Conservation (phyloP, 1,139 yeast genomes). For the Diutina catenulata region DNA sequence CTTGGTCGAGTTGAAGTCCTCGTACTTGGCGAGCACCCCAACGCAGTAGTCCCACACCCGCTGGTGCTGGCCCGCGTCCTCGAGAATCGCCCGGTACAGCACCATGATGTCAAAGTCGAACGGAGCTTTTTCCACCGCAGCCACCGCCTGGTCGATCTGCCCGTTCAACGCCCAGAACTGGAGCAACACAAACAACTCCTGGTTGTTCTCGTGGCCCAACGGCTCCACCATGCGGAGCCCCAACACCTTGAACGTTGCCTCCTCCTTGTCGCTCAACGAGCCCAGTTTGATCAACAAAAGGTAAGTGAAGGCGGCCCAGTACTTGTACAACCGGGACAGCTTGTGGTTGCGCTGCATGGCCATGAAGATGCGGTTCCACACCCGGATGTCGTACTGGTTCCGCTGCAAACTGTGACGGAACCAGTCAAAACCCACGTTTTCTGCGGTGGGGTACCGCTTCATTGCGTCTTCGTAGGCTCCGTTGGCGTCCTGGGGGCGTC, state of each 20-base stretch:
- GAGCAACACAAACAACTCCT: slow-evolving; percentile 40
- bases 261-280: slow-evolving; percentile 20
- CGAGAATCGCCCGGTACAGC: background rate
- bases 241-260: slow-evolving; percentile 38
- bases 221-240: slow-evolving; percentile 42
- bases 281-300: slow-evolving; percentile 8
- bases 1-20: slow-evolving; percentile 56
- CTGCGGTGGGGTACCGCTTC: slow-evolving; percentile 37
- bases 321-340: slow-evolving; percentile 21
- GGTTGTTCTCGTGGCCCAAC: slow-evolving; percentile 23
- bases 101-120: slow-evolving; percentile 2
- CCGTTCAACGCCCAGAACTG: slow-evolving; percentile 4
- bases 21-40: slow-evolving; percentile 18
- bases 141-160: background rate
- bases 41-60: background rate
- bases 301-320: slow-evolving; percentile 39
- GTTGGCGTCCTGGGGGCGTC: slow-evolving; percentile 17
- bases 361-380: slow-evolving; percentile 12
- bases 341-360: slow-evolving; percentile 22
- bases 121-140: background rate
- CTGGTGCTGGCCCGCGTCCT: background rate
- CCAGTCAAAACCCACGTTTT: slow-evolving; percentile 32
- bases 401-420: slow-evolving; percentile 25
- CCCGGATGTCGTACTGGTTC: slow-evolving; percentile 1
- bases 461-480: slow-evolving; percentile 44